These are phyloP conservation scores for Antrodiella citrinella DNA, from an alignment of 768 basidiomycete species.

Conservation along the genomic window DNA sequence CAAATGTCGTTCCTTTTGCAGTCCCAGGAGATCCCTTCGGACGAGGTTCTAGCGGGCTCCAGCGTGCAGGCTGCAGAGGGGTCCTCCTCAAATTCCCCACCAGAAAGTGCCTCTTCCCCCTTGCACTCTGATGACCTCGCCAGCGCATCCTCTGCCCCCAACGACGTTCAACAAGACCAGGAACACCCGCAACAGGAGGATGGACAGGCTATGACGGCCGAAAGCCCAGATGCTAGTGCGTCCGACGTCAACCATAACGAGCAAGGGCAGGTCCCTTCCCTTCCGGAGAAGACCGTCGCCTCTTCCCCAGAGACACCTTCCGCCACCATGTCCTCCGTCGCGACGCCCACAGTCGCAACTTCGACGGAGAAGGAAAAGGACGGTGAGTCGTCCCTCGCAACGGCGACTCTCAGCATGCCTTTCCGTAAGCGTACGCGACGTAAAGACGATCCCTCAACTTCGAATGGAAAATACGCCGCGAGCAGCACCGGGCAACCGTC, in stretches of 20 bases:
- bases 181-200: background rate
- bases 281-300: background rate
- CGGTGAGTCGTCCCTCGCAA: constrained; percentile 30
- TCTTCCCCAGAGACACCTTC: background rate
- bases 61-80: background rate
- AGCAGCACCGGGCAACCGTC: too few relatives aligned
- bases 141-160: background rate
- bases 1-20: background rate
- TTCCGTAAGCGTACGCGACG: constrained; percentile 25
- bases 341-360: too few relatives aligned
- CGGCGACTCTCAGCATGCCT: constrained; percentile 29
- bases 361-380: constrained; percentile 32
- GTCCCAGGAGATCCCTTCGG: background rate
- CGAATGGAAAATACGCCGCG: constrained; percentile 23
- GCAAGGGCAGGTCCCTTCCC: too few relatives aligned
- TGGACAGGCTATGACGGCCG: background rate
- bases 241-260: background rate
- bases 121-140: background rate
- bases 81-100: background rate
- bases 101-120: background rate
- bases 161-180: background rate
- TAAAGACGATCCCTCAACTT: constrained; percentile 14
- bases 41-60: background rate
- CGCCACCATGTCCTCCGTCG: background rate
- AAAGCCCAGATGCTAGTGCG: background rate